Evolutionary conservation across 805 yeast species (phyloP).

Genomic region (Saccharomycopsis schoenii): DNA sequence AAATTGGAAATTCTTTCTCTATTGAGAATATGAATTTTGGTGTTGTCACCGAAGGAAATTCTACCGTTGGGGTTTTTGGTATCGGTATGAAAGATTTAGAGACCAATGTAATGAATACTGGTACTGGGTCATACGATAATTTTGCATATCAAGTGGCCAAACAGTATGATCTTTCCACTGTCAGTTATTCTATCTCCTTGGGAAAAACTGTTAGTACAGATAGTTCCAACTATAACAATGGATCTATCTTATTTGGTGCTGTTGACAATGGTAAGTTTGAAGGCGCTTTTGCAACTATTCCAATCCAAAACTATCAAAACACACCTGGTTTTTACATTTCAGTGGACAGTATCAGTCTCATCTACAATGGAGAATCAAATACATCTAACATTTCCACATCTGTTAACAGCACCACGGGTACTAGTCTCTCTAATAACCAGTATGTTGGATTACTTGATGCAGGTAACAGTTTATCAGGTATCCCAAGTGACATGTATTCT

Average conservation of each 20-base stretch:
- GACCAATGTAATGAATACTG: slow-evolving; percentile 33
- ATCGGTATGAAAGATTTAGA: slow-evolving; percentile 65
- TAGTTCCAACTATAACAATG: slow-evolving; percentile 28
- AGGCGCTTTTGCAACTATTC: slow-evolving; percentile 42
- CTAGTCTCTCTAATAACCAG: not conserved
- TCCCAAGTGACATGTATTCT: not conserved
- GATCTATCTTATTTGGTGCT: slow-evolving; percentile 61
- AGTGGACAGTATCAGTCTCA: slow-evolving; percentile 2
- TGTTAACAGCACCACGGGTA: not conserved
- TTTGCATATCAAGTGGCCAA: slow-evolving; percentile 52
- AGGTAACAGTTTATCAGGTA: not conserved
- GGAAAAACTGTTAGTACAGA: slow-evolving; percentile 24
- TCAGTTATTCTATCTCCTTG: slow-evolving; percentile 54
- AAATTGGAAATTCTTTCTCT: slow-evolving; percentile 35
- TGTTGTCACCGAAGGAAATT: slow-evolving; percentile 54
- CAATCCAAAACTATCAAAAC: slow-evolving; percentile 23
- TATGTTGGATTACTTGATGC: slow-evolving; percentile 2
- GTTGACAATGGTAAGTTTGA: slow-evolving; percentile 52
- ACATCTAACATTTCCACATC: not conserved
- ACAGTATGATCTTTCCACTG: slow-evolving; percentile 45
- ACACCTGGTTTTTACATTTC: slow-evolving; percentile 8
- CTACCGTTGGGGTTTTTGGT: slow-evolving; percentile 63
- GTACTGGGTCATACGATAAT: slow-evolving; percentile 40
- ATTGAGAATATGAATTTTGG: slow-evolving; percentile 56
- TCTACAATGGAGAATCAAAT: not conserved